Evolutionary conservation across 176 grass and related monocot genomes (phyloP), one percentile per base, ranked within the genome.

Genomic region (Hordeum marinum): DNA sequence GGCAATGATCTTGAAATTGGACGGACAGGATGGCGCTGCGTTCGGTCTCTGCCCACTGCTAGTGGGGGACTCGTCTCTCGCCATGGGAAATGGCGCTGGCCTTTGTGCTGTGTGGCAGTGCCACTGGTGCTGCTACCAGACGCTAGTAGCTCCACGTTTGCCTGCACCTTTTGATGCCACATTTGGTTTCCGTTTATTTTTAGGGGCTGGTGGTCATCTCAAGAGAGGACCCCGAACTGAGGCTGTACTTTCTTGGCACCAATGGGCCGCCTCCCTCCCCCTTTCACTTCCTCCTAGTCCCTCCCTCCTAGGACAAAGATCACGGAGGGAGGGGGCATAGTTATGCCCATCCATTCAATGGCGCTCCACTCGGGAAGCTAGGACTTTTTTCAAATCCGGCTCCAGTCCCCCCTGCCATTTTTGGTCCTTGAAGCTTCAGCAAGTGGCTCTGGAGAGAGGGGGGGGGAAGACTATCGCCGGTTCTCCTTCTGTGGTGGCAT

Each of bases 121-220:
- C 11, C 7, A 31, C 25, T 7, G 23, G 62, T 15, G 26, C 12
- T 74, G 2, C 57, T 58, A 35, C 9, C 11, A 29, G 43, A 76
- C 31, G 37, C 15, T 12, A 59, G 68, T 25, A 82, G 65, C 72
- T 78, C 31, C 45, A 79, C 39, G 83, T 42, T 83, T 80, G 46
- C 85, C 67, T 87, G 87, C 67, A 71, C 58, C 87, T 93, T 92
- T 92, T 90, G 77, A 90, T 92, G 85, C 26, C 73, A 68, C 75
- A 84, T 86, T 55, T 68, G 73, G 84, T 72, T 83, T n/a, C 26
- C 52, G 55, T 41, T 82, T 80, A 79, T 8, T 80, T 87, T 88
- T 80, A 29, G 31, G 78, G 46, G 21, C 69, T 63, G 65, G 12
- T 67, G 84, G 84, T 83, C 88, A 83, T 84, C 74, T 86, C 82